These are phyloP conservation scores for Aspergillus tanneri DNA, from an alignment of 2,329 filamentous ascomycete species.

Conservation along the genomic window DNA sequence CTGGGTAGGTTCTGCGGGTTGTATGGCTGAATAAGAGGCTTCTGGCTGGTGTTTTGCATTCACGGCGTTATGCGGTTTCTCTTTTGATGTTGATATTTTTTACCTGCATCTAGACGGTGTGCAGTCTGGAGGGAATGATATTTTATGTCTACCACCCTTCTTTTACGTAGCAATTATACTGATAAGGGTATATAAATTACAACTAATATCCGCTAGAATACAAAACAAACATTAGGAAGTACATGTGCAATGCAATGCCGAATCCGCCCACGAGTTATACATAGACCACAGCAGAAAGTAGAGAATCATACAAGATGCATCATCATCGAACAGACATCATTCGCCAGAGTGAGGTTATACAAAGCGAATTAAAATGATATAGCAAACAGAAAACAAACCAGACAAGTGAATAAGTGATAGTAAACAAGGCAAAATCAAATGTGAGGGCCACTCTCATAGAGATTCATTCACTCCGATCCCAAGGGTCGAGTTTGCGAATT, in stretches of 20 bases:
- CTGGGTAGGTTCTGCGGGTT: conserved; percentile 8
- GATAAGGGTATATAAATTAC: conserved; percentile 9
- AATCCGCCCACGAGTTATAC: conserved; percentile 13
- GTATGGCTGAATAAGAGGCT: background rate
- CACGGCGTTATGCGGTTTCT: conserved; percentile 25
- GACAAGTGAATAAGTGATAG: conserved; percentile 1
- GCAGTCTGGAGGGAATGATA: background rate
- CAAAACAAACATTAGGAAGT: conserved; percentile 17
- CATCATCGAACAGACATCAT: conserved; percentile 8
- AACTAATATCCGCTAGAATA: conserved; percentile 17
- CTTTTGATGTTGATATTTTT: conserved; percentile 4
- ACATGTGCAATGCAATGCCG: conserved; percentile 13
- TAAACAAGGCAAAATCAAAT: too few species aligned
- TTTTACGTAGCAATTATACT: background rate
- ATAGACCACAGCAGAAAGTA: background rate
- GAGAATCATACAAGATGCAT: conserved; percentile 4
- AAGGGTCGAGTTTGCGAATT: conserved; percentile 25
- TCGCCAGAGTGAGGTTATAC: background rate
- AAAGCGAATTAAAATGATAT: conserved; percentile 4
- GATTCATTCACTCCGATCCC: conserved; percentile 29
- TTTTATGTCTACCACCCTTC: background rate
- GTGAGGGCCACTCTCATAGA: background rate
- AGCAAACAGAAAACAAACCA: background rate
- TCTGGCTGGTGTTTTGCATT: conserved; percentile 21
- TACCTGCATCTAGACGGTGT: background rate